Percentiles rank a stretch among this genome's conserved stretches.
phyloP scores from a whole-genome alignment of 495 filamentous ascomycete genomes.

The Daldinia bambusicola region DNA sequence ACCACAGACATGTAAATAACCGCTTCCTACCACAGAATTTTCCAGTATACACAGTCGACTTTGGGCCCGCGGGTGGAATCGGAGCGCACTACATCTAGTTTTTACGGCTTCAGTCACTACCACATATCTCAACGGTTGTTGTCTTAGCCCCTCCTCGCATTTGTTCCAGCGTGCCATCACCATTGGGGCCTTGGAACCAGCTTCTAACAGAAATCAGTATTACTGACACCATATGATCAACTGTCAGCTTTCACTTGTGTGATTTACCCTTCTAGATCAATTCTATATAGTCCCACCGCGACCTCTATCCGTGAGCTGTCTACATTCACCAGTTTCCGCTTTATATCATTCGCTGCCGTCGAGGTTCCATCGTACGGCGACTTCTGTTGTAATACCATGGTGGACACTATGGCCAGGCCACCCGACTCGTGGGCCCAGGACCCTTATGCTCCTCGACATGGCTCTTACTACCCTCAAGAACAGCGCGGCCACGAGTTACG shows the following conservation, averaged over 20 bases:
- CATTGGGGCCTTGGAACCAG: conserved; percentile 15
- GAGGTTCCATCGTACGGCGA: conserved; percentile 52
- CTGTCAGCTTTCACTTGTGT: conserved; percentile 25
- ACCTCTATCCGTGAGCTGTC: conserved; percentile 23
- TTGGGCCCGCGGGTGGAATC: conserved; percentile 40
- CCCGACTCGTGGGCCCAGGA: conserved; percentile 54
- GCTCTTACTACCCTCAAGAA: conserved; percentile 54
- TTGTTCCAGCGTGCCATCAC: conserved; percentile 14
- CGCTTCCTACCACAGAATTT: conserved; percentile 34
- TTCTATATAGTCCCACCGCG: conserved; percentile 41
- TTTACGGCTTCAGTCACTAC: conserved; percentile 22
- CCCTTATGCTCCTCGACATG: conserved; percentile 53
- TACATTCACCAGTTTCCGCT: conserved; percentile 22
- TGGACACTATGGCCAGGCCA: conserved; percentile 61
- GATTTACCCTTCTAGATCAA: conserved; percentile 17
- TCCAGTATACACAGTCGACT: conserved; percentile 25
- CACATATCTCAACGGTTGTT: conserved; percentile 32
- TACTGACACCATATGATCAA: conserved; percentile 28
- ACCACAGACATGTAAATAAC: conserved; percentile 45
- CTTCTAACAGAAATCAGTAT: conserved; percentile 28
- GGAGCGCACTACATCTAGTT: conserved; percentile 26
- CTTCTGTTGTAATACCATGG: conserved; percentile 56
- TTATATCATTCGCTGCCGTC: conserved; percentile 50
- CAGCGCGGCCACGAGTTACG: conserved; percentile 46
- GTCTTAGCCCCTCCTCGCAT: conserved; percentile 33